Percentiles rank a stretch among this genome's conserved stretches.
Evolutionary conservation across 805 yeast genomes (phyloP).

Genomic region (Schizosaccharomyces cryophilus): DNA sequence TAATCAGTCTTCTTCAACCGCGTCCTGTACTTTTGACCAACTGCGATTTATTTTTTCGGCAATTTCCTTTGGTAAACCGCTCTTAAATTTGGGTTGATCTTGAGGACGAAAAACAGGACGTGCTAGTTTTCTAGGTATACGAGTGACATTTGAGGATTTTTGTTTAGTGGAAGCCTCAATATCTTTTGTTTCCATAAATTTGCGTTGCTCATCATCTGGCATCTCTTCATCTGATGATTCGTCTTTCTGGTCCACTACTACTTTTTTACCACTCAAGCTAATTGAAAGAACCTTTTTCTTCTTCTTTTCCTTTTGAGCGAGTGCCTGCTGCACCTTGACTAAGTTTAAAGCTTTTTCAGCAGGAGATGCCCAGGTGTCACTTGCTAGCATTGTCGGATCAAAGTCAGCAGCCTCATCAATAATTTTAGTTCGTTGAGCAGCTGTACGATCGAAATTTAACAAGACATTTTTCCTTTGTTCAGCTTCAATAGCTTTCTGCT

Average conservation of each 20-base stretch:
- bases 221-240: neutral
- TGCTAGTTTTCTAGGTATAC: neutral
- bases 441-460: constrained; percentile 57
- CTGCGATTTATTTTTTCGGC: neutral
- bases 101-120: neutral
- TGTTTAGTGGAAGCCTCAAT: neutral
- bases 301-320: neutral
- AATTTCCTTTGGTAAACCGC: neutral
- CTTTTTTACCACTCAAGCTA: neutral
- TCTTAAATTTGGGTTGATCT: neutral
- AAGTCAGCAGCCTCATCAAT: constrained; percentile 84
- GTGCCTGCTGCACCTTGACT: constrained; percentile 61
- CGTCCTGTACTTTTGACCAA: neutral
- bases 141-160: neutral
- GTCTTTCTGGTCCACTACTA: neutral
- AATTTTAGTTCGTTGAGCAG: constrained; percentile 72
- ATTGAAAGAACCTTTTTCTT: neutral
- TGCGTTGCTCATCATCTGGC: neutral
- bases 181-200: no score
- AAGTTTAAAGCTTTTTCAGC: constrained; percentile 69
- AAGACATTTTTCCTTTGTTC: constrained; percentile 49
- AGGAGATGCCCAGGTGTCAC: constrained; percentile 52
- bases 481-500: constrained; percentile 41
- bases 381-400: constrained; percentile 31
- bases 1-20: neutral